These are phyloP conservation scores for Botrytis hyacinthi DNA, from an alignment of 2,329 filamentous ascomycete species.

Conservation along the genomic window DNA sequence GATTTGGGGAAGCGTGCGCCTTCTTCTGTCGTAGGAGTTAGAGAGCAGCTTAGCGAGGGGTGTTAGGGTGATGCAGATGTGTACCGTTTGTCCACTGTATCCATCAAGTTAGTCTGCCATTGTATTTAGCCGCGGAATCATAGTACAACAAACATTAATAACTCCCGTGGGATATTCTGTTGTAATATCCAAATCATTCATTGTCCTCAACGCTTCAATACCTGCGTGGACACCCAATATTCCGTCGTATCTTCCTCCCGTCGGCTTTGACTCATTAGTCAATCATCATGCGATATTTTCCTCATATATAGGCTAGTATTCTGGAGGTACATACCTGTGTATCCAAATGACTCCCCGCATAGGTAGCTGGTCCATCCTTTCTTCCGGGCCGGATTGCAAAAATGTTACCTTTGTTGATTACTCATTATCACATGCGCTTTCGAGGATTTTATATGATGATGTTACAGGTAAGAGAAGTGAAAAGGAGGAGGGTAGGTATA, in stretches of 20 bases:
- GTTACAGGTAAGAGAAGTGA: too few species aligned
- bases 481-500: too few species aligned
- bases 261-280: conserved; percentile 46
- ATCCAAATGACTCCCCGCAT: conserved; percentile 68
- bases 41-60: neutral
- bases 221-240: conserved; percentile 73
- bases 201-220: conserved; percentile 66
- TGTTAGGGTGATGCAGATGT: neutral
- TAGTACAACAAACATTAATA: conserved; percentile 25
- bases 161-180: conserved; percentile 54
- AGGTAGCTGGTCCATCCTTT: conserved; percentile 59
- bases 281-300: conserved; percentile 41
- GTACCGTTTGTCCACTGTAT: conserved; percentile 23
- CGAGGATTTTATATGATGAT: too few species aligned
- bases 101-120: conserved; percentile 46
- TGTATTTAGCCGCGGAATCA: neutral
- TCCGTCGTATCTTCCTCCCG: conserved; percentile 67
- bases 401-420: conserved; percentile 53
- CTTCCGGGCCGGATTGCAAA: conserved; percentile 69
- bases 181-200: conserved; percentile 65
- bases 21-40: conserved; percentile 57
- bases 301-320: too few species aligned
- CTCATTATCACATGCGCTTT: neutral
- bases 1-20: conserved; percentile 75
- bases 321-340: conserved; percentile 46